Base-by-base conservation (phyloP, 805 yeast genomes). In the Saccharomycopsis vini region DNA sequence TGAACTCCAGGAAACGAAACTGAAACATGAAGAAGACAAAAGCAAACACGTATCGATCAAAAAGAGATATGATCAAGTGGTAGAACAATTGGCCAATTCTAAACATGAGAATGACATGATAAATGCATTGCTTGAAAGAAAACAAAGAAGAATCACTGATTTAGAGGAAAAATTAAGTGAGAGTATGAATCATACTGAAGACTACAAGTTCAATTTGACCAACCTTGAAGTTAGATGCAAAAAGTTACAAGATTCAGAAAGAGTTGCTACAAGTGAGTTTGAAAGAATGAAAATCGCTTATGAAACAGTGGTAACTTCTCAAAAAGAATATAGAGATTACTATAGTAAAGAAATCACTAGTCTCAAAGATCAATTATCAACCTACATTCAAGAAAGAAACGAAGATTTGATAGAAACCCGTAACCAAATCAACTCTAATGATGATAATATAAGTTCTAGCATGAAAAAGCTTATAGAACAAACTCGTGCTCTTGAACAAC, bases 71-170 rank as follows among this genome's bases (percentile, higher is more conserved):
- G 78, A 73, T 52, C 64, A 71, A 44, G 63, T 73, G 42, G 69
- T 76, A 29, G 86, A 79, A 53, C 83, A 79, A 59, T 60, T 79
- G 48, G 76, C 86, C 24, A 79, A 78, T 50, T 66, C 82, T 31
- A 81, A 81, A 59, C 89, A 82, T 58, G 90, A 86, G 54, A 80
- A 80, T 53, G 88, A 83, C 50, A 80, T 80, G 65, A 67, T 81
- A 35, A 79, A 73, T 54, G 77, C 87, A 1, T 62, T 83, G 50
- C 62, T 85, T 46, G 75, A 72, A 49, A 66, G 94, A 42, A 82
- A 83, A 54, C 87, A 82, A 53, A 68, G 89, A 41, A 66, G 85
- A 42, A 72, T 83, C 21, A 54, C 64, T 24, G 90, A 81, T 51
- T 62, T 84, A 53, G 95, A 86, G 57, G 64, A 62, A 33, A 77